Conservation (phyloP, 2,329 filamentous ascomycete genomes). For the Colletotrichum karsti region DNA sequence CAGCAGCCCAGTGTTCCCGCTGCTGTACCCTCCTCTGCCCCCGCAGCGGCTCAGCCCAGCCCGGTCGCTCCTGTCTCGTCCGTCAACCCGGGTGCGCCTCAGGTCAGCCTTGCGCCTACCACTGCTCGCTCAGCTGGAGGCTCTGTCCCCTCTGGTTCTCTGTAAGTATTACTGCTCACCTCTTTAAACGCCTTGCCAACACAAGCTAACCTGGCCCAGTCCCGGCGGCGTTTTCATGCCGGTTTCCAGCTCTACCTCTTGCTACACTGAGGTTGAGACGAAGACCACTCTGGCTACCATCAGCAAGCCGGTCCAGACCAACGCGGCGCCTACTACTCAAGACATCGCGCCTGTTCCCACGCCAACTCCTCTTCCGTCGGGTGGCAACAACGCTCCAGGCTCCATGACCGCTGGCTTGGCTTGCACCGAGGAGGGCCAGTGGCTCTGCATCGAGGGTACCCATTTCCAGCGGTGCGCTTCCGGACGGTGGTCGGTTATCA, state of each 20-base stretch:
- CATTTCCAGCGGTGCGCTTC: slow-evolving; percentile 71
- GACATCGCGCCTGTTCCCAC: background rate
- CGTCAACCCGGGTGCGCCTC: background rate
- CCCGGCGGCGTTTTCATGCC: slow-evolving; percentile 55
- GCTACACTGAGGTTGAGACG: slow-evolving; percentile 6
- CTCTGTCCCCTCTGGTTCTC: slow-evolving; percentile 29
- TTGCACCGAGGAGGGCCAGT: slow-evolving; percentile 63
- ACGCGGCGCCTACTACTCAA: background rate
- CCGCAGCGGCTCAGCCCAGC: background rate
- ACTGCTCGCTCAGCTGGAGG: slow-evolving; percentile 22
- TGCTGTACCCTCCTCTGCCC: background rate
- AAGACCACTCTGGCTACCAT: slow-evolving; percentile 36
- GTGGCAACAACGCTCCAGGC: slow-evolving; percentile 34
- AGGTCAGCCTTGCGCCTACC: slow-evolving; percentile 3
- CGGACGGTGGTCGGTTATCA: slow-evolving; percentile 60
- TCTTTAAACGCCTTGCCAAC: background rate
- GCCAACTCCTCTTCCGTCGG: slow-evolving; percentile 15
- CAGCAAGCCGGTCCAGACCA: slow-evolving; percentile 31
- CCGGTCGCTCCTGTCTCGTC: background rate
- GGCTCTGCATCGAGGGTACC: slow-evolving; percentile 65
- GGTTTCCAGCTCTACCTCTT: slow-evolving; percentile 32
- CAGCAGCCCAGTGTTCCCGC: background rate
- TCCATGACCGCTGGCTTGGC: slow-evolving; percentile 45
- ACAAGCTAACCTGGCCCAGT: slow-evolving; percentile 36
- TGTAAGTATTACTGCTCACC: slow-evolving; percentile 33